Evolutionary conservation across 1,284 basidiomycete genomes (phyloP).

Genomic region (Sporisorium reilianum): DNA sequence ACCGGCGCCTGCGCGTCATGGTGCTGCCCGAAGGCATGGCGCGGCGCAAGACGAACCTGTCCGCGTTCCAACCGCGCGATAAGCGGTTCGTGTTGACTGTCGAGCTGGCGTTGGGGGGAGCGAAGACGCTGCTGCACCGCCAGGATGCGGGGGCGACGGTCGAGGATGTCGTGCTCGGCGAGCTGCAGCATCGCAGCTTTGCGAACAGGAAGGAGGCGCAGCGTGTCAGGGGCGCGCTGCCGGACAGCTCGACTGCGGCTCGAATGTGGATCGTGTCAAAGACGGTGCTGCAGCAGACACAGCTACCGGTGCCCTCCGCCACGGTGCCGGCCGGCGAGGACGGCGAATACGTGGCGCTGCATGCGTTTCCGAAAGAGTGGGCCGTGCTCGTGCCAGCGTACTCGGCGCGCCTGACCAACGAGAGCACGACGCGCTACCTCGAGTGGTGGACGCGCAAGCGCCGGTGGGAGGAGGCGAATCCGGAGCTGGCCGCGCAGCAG

Average conservation of each 20-base stretch:
- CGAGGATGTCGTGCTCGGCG: background rate
- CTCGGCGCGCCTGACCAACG: slow-evolving; percentile 38
- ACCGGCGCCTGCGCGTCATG: slow-evolving; percentile 32
- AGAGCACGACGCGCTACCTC: slow-evolving; percentile 36
- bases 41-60: slow-evolving; percentile 17
- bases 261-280: background rate
- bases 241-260: background rate
- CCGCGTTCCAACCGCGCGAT: slow-evolving; percentile 14
- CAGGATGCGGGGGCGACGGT: background rate
- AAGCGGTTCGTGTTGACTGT: slow-evolving; percentile 18
- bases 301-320: background rate
- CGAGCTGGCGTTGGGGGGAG: slow-evolving; percentile 3
- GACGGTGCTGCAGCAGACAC: background rate
- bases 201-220: slow-evolving; percentile 9
- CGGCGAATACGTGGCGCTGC: background rate
- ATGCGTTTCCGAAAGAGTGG: slow-evolving; percentile 17
- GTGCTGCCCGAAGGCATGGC: slow-evolving; percentile 44
- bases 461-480: slow-evolving; percentile 36
- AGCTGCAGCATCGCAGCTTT: slow-evolving; percentile 15
- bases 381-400: slow-evolving; percentile 21
- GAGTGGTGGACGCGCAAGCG: slow-evolving; percentile 44
- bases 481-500: slow-evolving; percentile 13
- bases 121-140: slow-evolving; percentile 3
- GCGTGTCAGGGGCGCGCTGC: background rate
- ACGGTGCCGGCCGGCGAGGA: background rate